Evolutionary conservation across 2,329 filamentous ascomycete genomes (phyloP).

Genomic region (Botrytis squamosa): DNA sequence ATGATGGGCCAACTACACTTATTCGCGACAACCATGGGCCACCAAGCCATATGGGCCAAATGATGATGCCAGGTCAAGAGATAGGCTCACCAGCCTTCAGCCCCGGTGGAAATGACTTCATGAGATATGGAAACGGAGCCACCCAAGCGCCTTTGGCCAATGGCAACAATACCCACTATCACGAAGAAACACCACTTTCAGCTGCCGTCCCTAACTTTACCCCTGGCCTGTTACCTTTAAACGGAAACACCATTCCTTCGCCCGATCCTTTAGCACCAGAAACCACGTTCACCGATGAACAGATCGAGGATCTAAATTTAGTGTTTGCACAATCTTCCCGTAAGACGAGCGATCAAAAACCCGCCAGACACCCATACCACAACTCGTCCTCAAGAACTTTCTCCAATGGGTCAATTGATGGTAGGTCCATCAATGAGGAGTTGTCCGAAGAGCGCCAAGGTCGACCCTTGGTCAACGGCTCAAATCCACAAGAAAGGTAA

Average conservation of each 20-base stretch:
- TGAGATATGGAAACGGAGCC: slow-evolving; percentile 32
- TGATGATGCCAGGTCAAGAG: slow-evolving; percentile 34
- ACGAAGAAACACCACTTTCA: slow-evolving; percentile 54
- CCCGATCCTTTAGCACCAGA: slow-evolving; percentile 37
- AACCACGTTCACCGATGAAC: slow-evolving; percentile 51
- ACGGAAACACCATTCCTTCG: slow-evolving; percentile 21
- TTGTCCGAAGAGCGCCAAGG: slow-evolving; percentile 43
- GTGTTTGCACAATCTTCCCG: slow-evolving; percentile 43
- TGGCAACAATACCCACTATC: slow-evolving; percentile 44
- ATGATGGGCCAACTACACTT: slow-evolving; percentile 60
- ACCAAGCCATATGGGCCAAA: slow-evolving; percentile 30
- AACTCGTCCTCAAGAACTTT: slow-evolving; percentile 48
- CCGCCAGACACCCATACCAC: slow-evolving; percentile 41
- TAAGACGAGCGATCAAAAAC: slow-evolving; percentile 40
- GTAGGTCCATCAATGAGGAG: slow-evolving; percentile 50
- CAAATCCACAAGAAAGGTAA: slow-evolving; percentile 43
- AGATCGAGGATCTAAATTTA: slow-evolving; percentile 53
- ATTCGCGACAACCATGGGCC: slow-evolving; percentile 30
- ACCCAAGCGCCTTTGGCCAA: slow-evolving; percentile 29
- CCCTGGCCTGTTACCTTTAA: slow-evolving; percentile 30
- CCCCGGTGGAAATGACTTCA: slow-evolving; percentile 37
- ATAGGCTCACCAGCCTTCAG: slow-evolving; percentile 35
- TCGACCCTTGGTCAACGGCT: slow-evolving; percentile 39
- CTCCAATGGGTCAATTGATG: slow-evolving; percentile 56
- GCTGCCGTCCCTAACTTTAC: slow-evolving; percentile 62